Percentiles rank a stretch among this genome's conserved stretches.
Conservation (phyloP, 73 alveolate genomes). For the Blepharisma japonicum region DNA sequence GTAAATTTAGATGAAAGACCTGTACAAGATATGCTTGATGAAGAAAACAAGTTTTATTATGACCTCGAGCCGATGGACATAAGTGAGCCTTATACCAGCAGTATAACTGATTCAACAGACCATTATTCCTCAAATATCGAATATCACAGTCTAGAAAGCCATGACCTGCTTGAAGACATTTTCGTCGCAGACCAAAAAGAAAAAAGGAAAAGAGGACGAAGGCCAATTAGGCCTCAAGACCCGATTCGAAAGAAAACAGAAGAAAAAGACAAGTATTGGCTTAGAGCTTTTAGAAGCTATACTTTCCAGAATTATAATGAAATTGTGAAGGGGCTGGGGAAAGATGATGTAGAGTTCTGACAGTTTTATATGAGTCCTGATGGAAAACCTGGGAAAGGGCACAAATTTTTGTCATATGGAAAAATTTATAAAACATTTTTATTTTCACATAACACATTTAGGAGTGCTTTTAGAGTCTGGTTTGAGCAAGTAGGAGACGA, state of each 20-base stretch:
- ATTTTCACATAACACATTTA: background rate
- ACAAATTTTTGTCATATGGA: conserved; percentile 28
- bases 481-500: conserved; percentile 2
- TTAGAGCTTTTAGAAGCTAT: conserved; percentile 4
- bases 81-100: too few species aligned
- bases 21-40: too few species aligned
- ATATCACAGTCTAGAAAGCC: too few species aligned
- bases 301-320: background rate
- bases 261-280: conserved; percentile 31
- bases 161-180: conserved; percentile 21
- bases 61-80: too few species aligned
- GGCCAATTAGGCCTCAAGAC: conserved; percentile 4
- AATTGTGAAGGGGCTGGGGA: background rate
- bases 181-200: background rate
- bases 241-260: conserved; percentile 24
- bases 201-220: conserved; percentile 16
- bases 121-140: too few species aligned
- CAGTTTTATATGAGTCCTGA: conserved; percentile 14
- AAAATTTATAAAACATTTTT: conserved; percentile 9
- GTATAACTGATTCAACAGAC: too few species aligned
- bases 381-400: conserved; percentile 30
- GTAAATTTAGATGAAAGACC: too few species aligned
- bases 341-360: conserved; percentile 13
- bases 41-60: too few species aligned
- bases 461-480: background rate